Conservation (phyloP, 1,139 yeast species). For the Nadsonia starkeyi-henricii region DNA sequence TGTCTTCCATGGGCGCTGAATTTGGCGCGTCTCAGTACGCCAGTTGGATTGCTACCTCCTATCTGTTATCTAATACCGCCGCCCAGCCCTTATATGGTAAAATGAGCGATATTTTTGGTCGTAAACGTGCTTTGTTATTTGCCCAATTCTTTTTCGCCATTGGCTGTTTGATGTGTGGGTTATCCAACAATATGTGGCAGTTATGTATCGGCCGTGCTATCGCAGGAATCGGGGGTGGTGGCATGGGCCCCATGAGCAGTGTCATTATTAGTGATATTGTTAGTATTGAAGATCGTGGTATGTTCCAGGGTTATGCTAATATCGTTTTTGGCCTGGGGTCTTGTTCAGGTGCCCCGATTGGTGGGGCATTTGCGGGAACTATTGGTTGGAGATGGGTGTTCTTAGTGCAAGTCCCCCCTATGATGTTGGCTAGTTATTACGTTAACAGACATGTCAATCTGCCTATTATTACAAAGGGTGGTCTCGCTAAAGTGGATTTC, state of each 20-base stretch:
- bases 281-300: constrained; percentile 42
- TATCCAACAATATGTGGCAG: constrained; percentile 25
- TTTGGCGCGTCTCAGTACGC: constrained; percentile 38
- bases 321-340: constrained; percentile 56
- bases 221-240: constrained; percentile 56
- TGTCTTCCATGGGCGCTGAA: constrained; percentile 51
- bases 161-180: constrained; percentile 44
- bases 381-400: constrained; percentile 74
- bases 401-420: constrained; percentile 50
- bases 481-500: constrained; percentile 46
- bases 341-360: constrained; percentile 53
- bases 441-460: constrained; percentile 2
- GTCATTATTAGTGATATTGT: constrained; percentile 45
- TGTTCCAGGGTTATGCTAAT: constrained; percentile 53
- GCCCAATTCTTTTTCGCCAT: constrained; percentile 35
- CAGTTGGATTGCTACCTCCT: constrained; percentile 50
- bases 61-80: constrained; percentile 45
- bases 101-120: constrained; percentile 73
- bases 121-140: constrained; percentile 39
- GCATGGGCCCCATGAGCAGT: constrained; percentile 39
- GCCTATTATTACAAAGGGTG: constrained; percentile 21
- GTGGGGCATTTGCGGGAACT: constrained; percentile 57
- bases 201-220: constrained; percentile 50
- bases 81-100: constrained; percentile 77
- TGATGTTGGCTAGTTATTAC: constrained; percentile 20